Evolutionary conservation across 2,329 filamentous ascomycete species (phyloP).

Genomic region (Fusarium veterinarium): DNA sequence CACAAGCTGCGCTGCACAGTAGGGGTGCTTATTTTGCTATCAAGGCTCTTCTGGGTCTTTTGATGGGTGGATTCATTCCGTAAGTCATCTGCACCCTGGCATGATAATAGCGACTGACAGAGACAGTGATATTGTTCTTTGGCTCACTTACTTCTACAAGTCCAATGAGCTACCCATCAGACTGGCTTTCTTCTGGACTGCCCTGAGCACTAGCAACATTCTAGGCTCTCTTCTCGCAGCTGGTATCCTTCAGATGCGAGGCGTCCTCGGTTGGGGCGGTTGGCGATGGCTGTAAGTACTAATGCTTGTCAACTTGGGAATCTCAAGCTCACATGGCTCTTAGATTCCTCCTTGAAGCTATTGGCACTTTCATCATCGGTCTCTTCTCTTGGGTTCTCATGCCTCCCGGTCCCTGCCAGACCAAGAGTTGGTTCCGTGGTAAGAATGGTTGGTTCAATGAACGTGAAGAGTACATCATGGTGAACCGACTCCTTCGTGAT

Average conservation of each 20-base stretch:
- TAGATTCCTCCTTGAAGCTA: slow-evolving; percentile 64
- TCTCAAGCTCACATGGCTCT: neutral
- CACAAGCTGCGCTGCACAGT: slow-evolving; percentile 53
- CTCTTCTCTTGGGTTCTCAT: slow-evolving; percentile 58
- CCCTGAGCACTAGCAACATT: slow-evolving; percentile 68
- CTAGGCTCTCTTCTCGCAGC: slow-evolving; percentile 62
- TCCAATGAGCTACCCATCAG: slow-evolving; percentile 75
- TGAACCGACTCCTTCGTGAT: slow-evolving; percentile 69
- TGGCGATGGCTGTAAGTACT: slow-evolving; percentile 53
- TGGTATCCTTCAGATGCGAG: slow-evolving; percentile 53
- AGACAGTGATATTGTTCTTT: slow-evolving; percentile 64
- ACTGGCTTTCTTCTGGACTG: slow-evolving; percentile 76
- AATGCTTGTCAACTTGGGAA: rapidly evolving
- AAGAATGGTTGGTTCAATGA: slow-evolving; percentile 71
- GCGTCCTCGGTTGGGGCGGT: slow-evolving; percentile 51
- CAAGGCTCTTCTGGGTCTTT: slow-evolving; percentile 57
- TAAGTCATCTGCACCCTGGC: slow-evolving; percentile 23
- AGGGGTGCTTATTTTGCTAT: slow-evolving; percentile 55
- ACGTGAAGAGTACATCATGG: slow-evolving; percentile 70
- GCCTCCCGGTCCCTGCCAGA: slow-evolving; percentile 61
- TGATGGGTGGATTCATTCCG: slow-evolving; percentile 64
- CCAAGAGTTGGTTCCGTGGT: slow-evolving; percentile 66
- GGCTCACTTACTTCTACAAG: slow-evolving; percentile 81
- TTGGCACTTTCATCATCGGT: slow-evolving; percentile 56
- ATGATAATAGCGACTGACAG: neutral